A percentile compares a stretch with the other conserved stretches of the same genome.
These are phyloP conservation scores for Aspergillus ochraceus DNA, from an alignment of 2,329 filamentous ascomycete species.

Conservation along the genomic window DNA sequence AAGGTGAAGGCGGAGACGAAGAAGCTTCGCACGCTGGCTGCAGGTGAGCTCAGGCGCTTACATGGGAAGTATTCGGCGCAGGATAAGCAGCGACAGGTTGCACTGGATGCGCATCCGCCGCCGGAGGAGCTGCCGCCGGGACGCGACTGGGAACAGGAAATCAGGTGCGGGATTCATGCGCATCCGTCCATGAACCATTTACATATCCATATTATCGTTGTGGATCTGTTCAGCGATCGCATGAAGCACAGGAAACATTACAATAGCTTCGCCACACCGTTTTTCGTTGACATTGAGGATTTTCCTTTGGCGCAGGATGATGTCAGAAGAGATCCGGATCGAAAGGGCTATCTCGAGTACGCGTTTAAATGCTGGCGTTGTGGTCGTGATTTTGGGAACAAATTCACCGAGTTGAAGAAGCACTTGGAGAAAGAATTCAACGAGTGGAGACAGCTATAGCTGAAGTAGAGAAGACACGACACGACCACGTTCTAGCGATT, in stretches of 20 bases:
- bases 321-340: slow-evolving; percentile 57
- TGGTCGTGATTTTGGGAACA: slow-evolving; percentile 68
- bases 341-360: slow-evolving; percentile 59
- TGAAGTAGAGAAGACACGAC: not conserved
- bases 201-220: slow-evolving; percentile 83
- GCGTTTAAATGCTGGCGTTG: slow-evolving; percentile 87
- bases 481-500: not conserved
- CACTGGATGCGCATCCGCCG: slow-evolving; percentile 58
- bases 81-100: slow-evolving; percentile 64
- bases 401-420: slow-evolving; percentile 70
- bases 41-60: slow-evolving; percentile 69
- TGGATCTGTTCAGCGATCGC: slow-evolving; percentile 71
- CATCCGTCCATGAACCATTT: slow-evolving; percentile 89
- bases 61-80: slow-evolving; percentile 64
- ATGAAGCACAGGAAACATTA: slow-evolving; percentile 86
- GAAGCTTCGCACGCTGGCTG: slow-evolving; percentile 65
- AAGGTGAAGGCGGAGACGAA: slow-evolving; percentile 61
- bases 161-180: slow-evolving; percentile 79
- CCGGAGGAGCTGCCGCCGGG: slow-evolving; percentile 63
- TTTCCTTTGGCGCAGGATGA: slow-evolving; percentile 74
- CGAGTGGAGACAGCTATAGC: slow-evolving; percentile 67
- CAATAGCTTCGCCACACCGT: slow-evolving; percentile 83
- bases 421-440: slow-evolving; percentile 77
- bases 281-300: slow-evolving; percentile 75
- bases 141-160: slow-evolving; percentile 74